Conservation (phyloP, 495 filamentous ascomycete species). For the Parathielavia appendiculata region DNA sequence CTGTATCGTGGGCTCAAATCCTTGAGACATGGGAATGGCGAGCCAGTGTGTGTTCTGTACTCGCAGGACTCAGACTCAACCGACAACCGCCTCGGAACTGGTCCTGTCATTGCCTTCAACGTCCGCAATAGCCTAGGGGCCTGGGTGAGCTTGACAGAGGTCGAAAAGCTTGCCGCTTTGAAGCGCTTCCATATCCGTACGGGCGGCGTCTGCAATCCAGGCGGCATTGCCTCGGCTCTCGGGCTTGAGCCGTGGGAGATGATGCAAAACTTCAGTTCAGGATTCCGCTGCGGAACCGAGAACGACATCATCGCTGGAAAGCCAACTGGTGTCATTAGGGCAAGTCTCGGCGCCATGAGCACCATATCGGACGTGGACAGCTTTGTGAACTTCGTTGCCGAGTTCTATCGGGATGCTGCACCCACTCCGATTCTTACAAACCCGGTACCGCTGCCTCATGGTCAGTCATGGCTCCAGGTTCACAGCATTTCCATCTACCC, state of each 20-base stretch:
- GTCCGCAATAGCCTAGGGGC: slow-evolving; percentile 57
- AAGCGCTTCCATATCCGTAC: slow-evolving; percentile 77
- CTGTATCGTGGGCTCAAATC: slow-evolving; percentile 54
- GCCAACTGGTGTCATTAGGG: slow-evolving; percentile 79
- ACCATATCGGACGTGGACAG: slow-evolving; percentile 66
- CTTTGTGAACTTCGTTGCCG: slow-evolving; percentile 65
- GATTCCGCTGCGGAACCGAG: slow-evolving; percentile 72
- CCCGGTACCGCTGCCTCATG: slow-evolving; percentile 5
- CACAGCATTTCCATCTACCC: slow-evolving; percentile 68
- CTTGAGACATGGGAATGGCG: slow-evolving; percentile 63
- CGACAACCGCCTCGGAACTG: slow-evolving; percentile 42
- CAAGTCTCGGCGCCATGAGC: slow-evolving; percentile 85
- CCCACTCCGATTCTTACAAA: slow-evolving; percentile 2
- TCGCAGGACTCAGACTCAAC: slow-evolving; percentile 33
- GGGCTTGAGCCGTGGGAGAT: slow-evolving; percentile 71
- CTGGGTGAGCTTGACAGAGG: slow-evolving; percentile 75
- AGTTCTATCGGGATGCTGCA: slow-evolving; percentile 65
- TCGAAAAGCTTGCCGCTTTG: slow-evolving; percentile 75
- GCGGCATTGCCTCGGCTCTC: slow-evolving; percentile 67
- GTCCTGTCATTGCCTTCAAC: slow-evolving; percentile 83
- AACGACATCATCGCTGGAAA: slow-evolving; percentile 76
- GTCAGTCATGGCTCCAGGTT: slow-evolving; percentile 37
- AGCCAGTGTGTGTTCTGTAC: slow-evolving; percentile 62
- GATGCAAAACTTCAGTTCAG: slow-evolving; percentile 71
- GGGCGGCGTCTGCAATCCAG: slow-evolving; percentile 87